These are phyloP conservation scores for Paramyrothecium roridum DNA, from an alignment of 2,329 filamentous ascomycete genomes.

Conservation along the genomic window DNA sequence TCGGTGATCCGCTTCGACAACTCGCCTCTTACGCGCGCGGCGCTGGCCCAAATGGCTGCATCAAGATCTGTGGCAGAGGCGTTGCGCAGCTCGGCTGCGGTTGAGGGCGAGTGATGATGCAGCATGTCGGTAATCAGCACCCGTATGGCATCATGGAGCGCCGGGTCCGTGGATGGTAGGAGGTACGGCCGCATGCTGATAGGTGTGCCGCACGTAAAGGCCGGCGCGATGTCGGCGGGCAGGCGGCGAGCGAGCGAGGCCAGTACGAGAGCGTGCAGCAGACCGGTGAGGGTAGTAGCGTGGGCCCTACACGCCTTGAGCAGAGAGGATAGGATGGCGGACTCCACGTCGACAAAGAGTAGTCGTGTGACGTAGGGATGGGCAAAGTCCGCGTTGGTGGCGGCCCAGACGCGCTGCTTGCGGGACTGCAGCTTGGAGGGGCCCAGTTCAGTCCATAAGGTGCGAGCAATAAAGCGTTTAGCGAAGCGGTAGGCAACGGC, in stretches of 20 bases:
- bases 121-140: constrained; percentile 34
- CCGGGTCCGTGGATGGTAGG: constrained; percentile 17
- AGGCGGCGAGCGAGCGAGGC: constrained; percentile 36
- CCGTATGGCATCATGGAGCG: constrained; percentile 28
- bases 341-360: constrained; percentile 30
- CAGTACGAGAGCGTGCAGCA: constrained; percentile 44
- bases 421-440: constrained; percentile 33
- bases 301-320: constrained; percentile 37
- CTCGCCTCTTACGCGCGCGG: constrained; percentile 28
- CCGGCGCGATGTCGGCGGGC: constrained; percentile 22
- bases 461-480: constrained; percentile 34
- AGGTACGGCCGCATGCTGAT: constrained; percentile 41
- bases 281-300: constrained; percentile 42
- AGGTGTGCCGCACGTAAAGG: constrained; percentile 37
- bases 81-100: constrained; percentile 19
- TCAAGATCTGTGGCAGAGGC: constrained; percentile 12
- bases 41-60: constrained; percentile 38
- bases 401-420: constrained; percentile 34
- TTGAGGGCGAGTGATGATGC: constrained; percentile 22
- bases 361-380: constrained; percentile 32
- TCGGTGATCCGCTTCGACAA: constrained; percentile 27
- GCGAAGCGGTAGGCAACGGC: constrained; percentile 37
- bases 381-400: constrained; percentile 26
- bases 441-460: constrained; percentile 35
- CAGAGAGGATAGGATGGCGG: constrained; percentile 23